Evolutionary conservation across 1,284 basidiomycete species (phyloP), one percentile per base, ranked within the genome.

Genomic region (Moniliophthora roreri): DNA sequence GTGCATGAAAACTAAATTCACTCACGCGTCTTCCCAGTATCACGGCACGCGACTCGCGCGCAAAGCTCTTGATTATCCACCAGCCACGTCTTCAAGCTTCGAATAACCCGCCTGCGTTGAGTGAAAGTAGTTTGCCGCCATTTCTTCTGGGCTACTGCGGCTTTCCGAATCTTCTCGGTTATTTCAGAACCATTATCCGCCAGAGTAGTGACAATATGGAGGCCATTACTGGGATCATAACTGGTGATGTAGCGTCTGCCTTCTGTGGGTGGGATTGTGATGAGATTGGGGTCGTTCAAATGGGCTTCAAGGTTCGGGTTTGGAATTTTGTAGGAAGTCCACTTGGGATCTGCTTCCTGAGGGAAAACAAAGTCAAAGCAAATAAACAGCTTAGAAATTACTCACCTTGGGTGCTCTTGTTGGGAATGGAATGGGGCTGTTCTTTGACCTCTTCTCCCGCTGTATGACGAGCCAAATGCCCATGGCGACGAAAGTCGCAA

Each of bases 11-110:
- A 40, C 28, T 4, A 50, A 39, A 32, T 7, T 40, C 21, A 81
- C 89, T 67, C 63, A 94, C 94, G 77, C 32, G 96, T 98, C 77
- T 98, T 99, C 54, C 96, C 96, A 0, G 94, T 95, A 69, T 99
- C 96, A 35, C 95, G 79, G 64, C 91, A 93, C 34, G 93, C 93
- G n/a, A 97, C 90, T 44, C 86, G 79, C 6, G 92, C 92, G 62
- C 95, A 93, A 18, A 74, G 73, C 54, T 95, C 89, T 72, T 94
- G 85, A 62, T 96, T 93, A 59, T 88, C 83, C 24, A 96, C 84
- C 11, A 96, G 77, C 95, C 96, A 99, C 58, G 89, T 88, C 61
- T 93, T 80, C 61, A 99, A 68, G 61, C 90, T 95, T 34, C 91
- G 78, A 61, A 98, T 75, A 37, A 98, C 85, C 58, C 86, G 82